Conservation (phyloP, 2,329 filamentous ascomycete genomes). For the Ascochyta lentis region DNA sequence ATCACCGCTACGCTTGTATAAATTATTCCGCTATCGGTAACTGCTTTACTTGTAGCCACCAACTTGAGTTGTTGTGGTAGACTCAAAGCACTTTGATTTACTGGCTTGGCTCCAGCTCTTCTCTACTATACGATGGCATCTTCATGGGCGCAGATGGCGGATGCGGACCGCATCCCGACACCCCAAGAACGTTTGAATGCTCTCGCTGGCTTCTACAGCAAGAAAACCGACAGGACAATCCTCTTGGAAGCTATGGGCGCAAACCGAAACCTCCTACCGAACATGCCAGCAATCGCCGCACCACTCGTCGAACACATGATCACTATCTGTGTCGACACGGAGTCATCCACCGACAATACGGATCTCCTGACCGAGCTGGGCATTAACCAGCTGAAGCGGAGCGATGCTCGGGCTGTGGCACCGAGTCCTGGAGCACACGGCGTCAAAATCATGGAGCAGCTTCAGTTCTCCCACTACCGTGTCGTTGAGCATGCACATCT, state of each 20-base stretch:
- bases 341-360: constrained; percentile 31
- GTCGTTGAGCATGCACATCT: constrained; percentile 30
- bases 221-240: background rate
- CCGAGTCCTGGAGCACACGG: constrained; percentile 20
- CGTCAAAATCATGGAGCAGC: constrained; percentile 23
- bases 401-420: background rate
- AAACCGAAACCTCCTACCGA: background rate
- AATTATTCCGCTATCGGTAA: too few species aligned
- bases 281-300: background rate
- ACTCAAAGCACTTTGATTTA: too few species aligned
- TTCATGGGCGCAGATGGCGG: background rate
- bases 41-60: too few species aligned
- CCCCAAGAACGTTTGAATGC: background rate
- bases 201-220: background rate
- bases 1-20: too few species aligned
- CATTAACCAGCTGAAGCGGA: constrained; percentile 18
- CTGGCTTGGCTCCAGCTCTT: background rate
- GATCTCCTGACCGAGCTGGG: constrained; percentile 34
- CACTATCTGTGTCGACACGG: constrained; percentile 32
- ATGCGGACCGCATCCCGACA: background rate
- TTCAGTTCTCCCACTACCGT: constrained; percentile 33
- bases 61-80: too few species aligned
- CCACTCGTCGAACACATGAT: constrained; percentile 21
- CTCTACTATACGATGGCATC: background rate
- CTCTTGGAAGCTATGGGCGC: background rate